Conservation (phyloP, 2,329 filamentous ascomycete species). For the Drechslera avenae region DNA sequence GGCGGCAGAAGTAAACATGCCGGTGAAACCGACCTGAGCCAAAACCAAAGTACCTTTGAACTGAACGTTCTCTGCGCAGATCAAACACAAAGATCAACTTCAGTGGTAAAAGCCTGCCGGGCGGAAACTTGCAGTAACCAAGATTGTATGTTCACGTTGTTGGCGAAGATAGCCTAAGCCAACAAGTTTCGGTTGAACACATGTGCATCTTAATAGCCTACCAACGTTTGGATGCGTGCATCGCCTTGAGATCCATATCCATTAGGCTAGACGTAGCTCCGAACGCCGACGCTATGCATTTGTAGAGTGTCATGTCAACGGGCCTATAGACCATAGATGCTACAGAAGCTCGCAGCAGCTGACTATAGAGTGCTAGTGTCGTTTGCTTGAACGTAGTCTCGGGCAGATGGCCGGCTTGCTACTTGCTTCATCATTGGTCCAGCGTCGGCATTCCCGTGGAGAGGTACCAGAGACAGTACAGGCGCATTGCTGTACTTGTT, state of each 20-base stretch:
- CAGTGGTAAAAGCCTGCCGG: not conserved
- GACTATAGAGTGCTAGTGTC: not conserved
- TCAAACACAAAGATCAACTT: not conserved
- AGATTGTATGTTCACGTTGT: not conserved
- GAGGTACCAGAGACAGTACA: not conserved
- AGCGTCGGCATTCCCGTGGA: not conserved
- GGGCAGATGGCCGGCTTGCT: not conserved
- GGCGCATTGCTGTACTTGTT: constrained; percentile 8
- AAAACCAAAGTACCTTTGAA: no score
- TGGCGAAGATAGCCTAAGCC: constrained; percentile 6
- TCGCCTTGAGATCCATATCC: not conserved
- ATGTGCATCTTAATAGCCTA: constrained; percentile 3
- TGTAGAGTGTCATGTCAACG: not conserved
- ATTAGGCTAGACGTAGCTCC: constrained; percentile 2
- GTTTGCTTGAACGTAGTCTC: not conserved
- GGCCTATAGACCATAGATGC: not conserved
- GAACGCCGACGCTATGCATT: constrained; percentile 7
- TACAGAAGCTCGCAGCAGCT: not conserved
- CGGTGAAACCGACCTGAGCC: not conserved
- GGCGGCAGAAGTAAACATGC: not conserved
- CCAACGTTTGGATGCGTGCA: not conserved
- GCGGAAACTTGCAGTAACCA: not conserved
- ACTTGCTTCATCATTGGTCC: not conserved
- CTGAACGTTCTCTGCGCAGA: not conserved
- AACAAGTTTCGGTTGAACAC: constrained; percentile 3